Evolutionary conservation across 257 asterid genomes (phyloP).

Genomic region (Solanum paucissectum): DNA sequence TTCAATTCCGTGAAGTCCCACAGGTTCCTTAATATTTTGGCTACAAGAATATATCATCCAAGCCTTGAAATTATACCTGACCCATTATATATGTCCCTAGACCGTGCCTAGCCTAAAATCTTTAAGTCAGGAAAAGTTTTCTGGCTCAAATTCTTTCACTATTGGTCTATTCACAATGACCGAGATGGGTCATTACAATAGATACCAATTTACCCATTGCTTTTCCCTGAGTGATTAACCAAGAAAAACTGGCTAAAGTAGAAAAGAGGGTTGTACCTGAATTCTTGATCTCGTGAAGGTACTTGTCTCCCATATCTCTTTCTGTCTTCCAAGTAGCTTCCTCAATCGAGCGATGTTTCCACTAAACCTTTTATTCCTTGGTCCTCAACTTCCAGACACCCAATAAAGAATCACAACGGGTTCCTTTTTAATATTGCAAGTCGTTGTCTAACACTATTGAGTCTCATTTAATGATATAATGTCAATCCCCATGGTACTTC

Average conservation of each 20-base stretch:
- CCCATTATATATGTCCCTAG: background rate
- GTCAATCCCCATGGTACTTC: background rate
- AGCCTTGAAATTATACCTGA: background rate
- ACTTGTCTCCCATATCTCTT: background rate
- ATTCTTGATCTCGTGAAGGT: background rate
- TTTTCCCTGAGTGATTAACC: background rate
- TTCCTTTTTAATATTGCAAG: background rate
- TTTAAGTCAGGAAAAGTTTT: too few species aligned
- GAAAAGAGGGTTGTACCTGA: background rate
- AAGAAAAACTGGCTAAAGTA: background rate
- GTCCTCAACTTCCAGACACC: background rate
- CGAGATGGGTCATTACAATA: background rate
- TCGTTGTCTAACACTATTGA: background rate
- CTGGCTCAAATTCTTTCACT: too few species aligned
- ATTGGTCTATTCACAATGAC: too few species aligned
- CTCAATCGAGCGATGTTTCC: too few species aligned
- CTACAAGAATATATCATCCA: background rate
- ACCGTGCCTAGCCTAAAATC: background rate
- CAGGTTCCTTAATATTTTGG: background rate
- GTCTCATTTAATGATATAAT: background rate
- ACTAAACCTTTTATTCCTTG: background rate
- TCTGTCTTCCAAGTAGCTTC: background rate
- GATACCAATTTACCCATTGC: background rate
- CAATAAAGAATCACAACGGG: too few species aligned
- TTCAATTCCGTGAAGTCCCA: background rate